These are phyloP conservation scores for Lavandula angustifolia DNA, from an alignment of 257 asterid genomes.

Conservation along the genomic window DNA sequence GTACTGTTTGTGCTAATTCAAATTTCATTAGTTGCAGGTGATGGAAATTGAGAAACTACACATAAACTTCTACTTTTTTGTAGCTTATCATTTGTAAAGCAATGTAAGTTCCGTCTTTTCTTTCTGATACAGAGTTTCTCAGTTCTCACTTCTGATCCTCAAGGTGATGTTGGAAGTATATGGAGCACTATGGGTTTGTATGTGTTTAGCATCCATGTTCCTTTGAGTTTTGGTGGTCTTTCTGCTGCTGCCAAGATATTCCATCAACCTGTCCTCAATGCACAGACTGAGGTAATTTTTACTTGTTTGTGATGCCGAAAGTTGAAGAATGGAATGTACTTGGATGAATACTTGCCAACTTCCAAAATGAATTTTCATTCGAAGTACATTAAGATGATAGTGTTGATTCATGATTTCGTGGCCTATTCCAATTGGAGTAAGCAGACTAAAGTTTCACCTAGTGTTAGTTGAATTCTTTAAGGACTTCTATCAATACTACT, in stretches of 20 bases:
- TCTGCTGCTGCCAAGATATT: conserved; percentile 59
- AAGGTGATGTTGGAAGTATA: conserved; percentile 53
- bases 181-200: conserved; percentile 79
- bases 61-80: conserved; percentile 12
- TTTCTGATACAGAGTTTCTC: conserved; percentile 66
- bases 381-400: conserved; percentile 7
- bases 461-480: not conserved
- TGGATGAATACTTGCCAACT: conserved; percentile 7
- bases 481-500: not conserved
- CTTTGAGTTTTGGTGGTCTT: conserved; percentile 86
- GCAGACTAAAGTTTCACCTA: not conserved
- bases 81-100: not conserved
- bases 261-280: conserved; percentile 56
- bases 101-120: conserved; percentile 1
- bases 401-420: conserved; percentile 1
- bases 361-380: not conserved
- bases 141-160: conserved; percentile 51
- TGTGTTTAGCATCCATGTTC: conserved; percentile 74
- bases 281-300: conserved; percentile 56
- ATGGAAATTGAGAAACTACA: not conserved
- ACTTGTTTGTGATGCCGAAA: not conserved
- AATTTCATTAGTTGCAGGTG: not conserved
- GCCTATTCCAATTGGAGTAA: conserved; percentile 4
- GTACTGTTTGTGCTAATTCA: not conserved
- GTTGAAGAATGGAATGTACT: conserved; percentile 13